Percentiles rank a stretch among this genome's conserved stretches.
Conservation (phyloP, 352 stramenopile genomes). For the Phytophthora cryptogea region DNA sequence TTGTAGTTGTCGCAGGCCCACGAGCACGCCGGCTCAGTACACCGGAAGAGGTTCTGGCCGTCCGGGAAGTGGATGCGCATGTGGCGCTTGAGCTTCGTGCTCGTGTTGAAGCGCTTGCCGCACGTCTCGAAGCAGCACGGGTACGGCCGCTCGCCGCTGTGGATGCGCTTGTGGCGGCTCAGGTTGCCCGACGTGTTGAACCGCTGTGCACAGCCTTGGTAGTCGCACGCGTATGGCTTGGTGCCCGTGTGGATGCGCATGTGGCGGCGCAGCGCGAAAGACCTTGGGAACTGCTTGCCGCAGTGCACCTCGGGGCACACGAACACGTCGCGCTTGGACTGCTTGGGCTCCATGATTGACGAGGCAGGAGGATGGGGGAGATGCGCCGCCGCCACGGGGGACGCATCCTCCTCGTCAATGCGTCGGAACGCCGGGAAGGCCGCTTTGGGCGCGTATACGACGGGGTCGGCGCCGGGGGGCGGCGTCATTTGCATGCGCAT, state of each 20-base stretch:
- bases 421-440: slow-evolving; percentile 20
- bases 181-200: slow-evolving; percentile 91
- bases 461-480: slow-evolving; percentile 24
- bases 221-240: slow-evolving; percentile 84
- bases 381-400: slow-evolving; percentile 22
- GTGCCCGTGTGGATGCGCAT: slow-evolving; percentile 86
- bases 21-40: slow-evolving; percentile 49
- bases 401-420: slow-evolving; percentile 33
- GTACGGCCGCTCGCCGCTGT: slow-evolving; percentile 84
- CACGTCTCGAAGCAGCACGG: slow-evolving; percentile 77
- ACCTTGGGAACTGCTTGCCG: slow-evolving; percentile 84
- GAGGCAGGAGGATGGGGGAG: slow-evolving; percentile 39
- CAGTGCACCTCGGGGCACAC: slow-evolving; percentile 31
- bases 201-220: slow-evolving; percentile 69
- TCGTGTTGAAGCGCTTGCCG: slow-evolving; percentile 88
- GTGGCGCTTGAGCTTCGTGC: slow-evolving; percentile 89
- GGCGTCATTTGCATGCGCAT: slow-evolving; percentile 53
- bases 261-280: slow-evolving; percentile 82
- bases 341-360: slow-evolving; percentile 14
- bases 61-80: slow-evolving; percentile 89
- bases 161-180: slow-evolving; percentile 87
- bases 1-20: slow-evolving; percentile 88
- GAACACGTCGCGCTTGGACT: slow-evolving; percentile 22
- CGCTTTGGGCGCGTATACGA: slow-evolving; percentile 35
- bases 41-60: slow-evolving; percentile 75